Evolutionary conservation across 2,329 filamentous ascomycete genomes (phyloP).

Genomic region (Xylariaceae sp.): DNA sequence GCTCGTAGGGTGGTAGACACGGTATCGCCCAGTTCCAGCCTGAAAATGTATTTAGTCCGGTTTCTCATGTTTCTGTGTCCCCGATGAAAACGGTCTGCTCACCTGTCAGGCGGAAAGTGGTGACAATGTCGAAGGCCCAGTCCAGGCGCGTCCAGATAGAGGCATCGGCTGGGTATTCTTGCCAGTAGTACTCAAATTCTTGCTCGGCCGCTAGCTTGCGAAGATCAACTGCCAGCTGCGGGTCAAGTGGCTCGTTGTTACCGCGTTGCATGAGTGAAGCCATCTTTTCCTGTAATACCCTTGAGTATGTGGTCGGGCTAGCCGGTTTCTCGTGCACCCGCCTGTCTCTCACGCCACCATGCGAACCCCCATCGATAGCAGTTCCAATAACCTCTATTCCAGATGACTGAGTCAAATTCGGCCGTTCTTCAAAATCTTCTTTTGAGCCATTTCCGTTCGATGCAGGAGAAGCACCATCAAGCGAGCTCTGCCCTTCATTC

Average conservation of each 20-base stretch:
- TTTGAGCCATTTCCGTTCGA: not conserved
- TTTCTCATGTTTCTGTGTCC: not conserved
- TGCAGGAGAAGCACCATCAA: not conserved
- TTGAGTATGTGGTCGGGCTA: not conserved
- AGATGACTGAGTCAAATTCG: not conserved
- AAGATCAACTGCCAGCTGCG: slow-evolving; percentile 6
- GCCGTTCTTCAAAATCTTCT: not conserved
- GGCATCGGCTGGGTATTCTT: slow-evolving; percentile 56
- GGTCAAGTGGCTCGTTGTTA: slow-evolving; percentile 1
- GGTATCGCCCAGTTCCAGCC: slow-evolving; percentile 62
- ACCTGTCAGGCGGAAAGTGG: slow-evolving; percentile 59
- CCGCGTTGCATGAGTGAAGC: slow-evolving; percentile 5
- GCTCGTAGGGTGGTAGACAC: slow-evolving; percentile 46
- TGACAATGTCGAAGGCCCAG: slow-evolving; percentile 60
- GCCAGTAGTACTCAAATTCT: slow-evolving; percentile 60
- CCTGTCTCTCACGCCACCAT: slow-evolving; percentile 8
- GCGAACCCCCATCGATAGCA: not conserved
- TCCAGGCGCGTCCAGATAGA: slow-evolving; percentile 52
- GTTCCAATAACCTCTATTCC: slow-evolving; percentile 6
- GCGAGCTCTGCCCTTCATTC: not conserved
- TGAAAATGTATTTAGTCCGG: slow-evolving; percentile 25
- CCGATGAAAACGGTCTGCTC: slow-evolving; percentile 22
- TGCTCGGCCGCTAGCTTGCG: slow-evolving; percentile 27
- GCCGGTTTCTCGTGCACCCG: not conserved
- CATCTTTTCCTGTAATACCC: not conserved